Evolutionary conservation across 441 rosid species (phyloP), one percentile per base, ranked within the genome.

Genomic region (Erysimum pusillum): DNA sequence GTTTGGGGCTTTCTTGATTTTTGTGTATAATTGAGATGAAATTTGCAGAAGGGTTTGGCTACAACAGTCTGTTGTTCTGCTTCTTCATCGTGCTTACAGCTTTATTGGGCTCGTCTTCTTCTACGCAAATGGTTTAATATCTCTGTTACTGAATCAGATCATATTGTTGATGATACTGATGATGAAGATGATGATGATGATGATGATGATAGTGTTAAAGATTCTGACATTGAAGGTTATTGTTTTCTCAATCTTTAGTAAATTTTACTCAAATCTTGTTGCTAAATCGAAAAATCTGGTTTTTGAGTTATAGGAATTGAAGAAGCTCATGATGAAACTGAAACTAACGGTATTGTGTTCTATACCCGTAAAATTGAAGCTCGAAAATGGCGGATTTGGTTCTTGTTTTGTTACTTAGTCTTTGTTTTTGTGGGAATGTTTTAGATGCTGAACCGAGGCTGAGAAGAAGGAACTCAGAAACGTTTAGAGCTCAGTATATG

Each of bases 401-500:
- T 56, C 6, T 17, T 17, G 1, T 36, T 52, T 7, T 67, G 8
- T 12, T 46, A 18, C 6, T 32, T 15, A 15, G 36, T 13, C 1
- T 18, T 70, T 25, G 31, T 32, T 48, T 46, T 10, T 39, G 1
- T 62, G 62, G 62, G n/a, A 62, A 72, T 72, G 76, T 36, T 62
- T 36, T 62, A 72, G 76, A 72, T 72, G 9, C 34, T 39, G 12
- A 63, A 52, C 70, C 76, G 1, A 44, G 39, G 82, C 17, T 74
- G 67, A 87, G 97, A 76, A 85, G 97, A 71, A 81, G 93, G 36
- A 89, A 90, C 53, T 92, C 98, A 3, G 97, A 94, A 81, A 94
- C 97, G 45, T 90, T 85, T 64, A 85, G 98, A 75, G 81, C 78
- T 6, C 98, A 94, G 77, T 94, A 92, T 78, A 90, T 92, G 79